Conservation (phyloP, 768 basidiomycete species). For the Gloeostereum incarnatum region DNA sequence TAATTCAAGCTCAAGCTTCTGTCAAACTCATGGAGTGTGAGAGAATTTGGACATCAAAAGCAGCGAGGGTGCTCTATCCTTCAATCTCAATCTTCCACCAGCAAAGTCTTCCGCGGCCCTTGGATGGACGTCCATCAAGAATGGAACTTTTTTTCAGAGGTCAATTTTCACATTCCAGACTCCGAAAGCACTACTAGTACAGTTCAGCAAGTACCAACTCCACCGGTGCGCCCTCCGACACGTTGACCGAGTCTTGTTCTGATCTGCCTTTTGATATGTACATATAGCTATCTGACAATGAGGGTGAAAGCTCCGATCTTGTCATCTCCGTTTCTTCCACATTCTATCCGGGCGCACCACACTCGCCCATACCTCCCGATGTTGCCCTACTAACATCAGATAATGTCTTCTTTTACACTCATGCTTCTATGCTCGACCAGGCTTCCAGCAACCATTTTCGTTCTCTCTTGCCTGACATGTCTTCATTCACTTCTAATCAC, state of each 20-base stretch:
- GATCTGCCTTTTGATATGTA: conserved; percentile 34
- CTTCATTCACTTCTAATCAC: conserved; percentile 28
- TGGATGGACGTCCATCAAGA: too few species aligned
- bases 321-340: conserved; percentile 76
- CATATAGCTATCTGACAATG: too few species aligned
- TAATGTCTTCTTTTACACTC: conserved; percentile 79
- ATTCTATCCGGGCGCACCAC: conserved; percentile 68
- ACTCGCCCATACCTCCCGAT: too few species aligned
- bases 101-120: too few species aligned
- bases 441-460: conserved; percentile 61
- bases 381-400: conserved; percentile 62
- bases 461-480: conserved; percentile 37
- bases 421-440: conserved; percentile 44
- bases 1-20: too few species aligned
- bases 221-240: conserved; percentile 37
- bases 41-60: too few species aligned
- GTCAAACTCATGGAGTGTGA: too few species aligned
- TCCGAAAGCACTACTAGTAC: too few species aligned
- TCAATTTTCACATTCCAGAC: too few species aligned
- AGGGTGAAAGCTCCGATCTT: conserved; percentile 27
- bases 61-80: too few species aligned
- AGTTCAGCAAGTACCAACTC: conserved; percentile 48
- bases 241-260: not conserved
- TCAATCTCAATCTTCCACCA: too few species aligned
- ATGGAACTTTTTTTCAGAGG: too few species aligned